Conservation (phyloP, 2,329 filamentous ascomycete genomes). For the Beauveria australis region DNA sequence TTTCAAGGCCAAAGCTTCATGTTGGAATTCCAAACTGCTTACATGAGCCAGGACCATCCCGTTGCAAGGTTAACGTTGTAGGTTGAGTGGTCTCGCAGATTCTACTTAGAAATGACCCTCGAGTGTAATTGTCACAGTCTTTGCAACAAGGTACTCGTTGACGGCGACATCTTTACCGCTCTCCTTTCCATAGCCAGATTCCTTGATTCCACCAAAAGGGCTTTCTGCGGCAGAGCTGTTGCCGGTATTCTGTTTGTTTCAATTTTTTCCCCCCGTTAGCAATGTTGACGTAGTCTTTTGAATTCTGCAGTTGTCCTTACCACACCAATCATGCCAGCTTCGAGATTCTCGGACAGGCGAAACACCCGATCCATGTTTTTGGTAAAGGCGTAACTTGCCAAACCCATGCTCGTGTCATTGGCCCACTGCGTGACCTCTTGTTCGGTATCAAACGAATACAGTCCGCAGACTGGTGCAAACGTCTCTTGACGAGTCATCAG, state of each 20-base stretch:
- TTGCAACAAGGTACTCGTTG: slow-evolving; percentile 37
- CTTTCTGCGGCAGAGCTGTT: slow-evolving; percentile 34
- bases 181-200: slow-evolving; percentile 39
- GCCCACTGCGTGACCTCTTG: slow-evolving; percentile 60
- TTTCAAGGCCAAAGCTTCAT: background rate
- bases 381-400: slow-evolving; percentile 66
- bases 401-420: slow-evolving; percentile 58
- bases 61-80: background rate
- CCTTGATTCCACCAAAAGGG: slow-evolving; percentile 41
- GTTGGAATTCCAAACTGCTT: background rate
- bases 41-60: background rate
- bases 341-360: slow-evolving; percentile 39
- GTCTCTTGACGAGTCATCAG: slow-evolving; percentile 60
- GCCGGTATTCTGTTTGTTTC: slow-evolving; percentile 22
- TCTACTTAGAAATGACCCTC: slow-evolving; percentile 26
- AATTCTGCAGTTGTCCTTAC: slow-evolving; percentile 22
- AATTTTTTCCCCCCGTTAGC: background rate
- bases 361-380: slow-evolving; percentile 32
- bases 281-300: no score
- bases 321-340: slow-evolving; percentile 32
- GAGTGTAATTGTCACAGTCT: slow-evolving; percentile 35
- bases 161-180: slow-evolving; percentile 39
- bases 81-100: no score
- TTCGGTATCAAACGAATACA: slow-evolving; percentile 62
- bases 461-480: slow-evolving; percentile 61